Conservation (phyloP, 2,329 filamentous ascomycete species). For the Talaromyces funiculosus region DNA sequence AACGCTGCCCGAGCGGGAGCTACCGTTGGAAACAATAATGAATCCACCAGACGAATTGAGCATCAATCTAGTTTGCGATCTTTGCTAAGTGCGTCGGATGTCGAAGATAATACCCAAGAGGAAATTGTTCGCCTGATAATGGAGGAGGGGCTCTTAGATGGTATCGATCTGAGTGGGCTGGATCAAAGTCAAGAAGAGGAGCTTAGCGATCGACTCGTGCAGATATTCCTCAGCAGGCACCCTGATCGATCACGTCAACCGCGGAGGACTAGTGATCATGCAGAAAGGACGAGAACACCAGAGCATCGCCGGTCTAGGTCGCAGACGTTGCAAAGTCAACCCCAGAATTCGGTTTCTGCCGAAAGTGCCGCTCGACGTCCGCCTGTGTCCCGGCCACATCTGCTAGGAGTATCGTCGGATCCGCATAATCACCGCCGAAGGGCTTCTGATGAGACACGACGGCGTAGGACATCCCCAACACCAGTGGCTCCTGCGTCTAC, state of each 20-base stretch:
- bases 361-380: slow-evolving; percentile 22
- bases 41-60: slow-evolving; percentile 59
- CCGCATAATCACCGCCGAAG: slow-evolving; percentile 28
- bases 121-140: slow-evolving; percentile 87
- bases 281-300: slow-evolving; percentile 21
- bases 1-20: slow-evolving; percentile 16
- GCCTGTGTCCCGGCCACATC: slow-evolving; percentile 28
- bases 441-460: slow-evolving; percentile 30
- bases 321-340: slow-evolving; percentile 25
- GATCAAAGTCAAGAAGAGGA: slow-evolving; percentile 81
- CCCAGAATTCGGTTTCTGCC: slow-evolving; percentile 16
- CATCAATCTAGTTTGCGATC: slow-evolving; percentile 87
- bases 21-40: slow-evolving; percentile 25
- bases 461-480: slow-evolving; percentile 31
- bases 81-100: slow-evolving; percentile 71
- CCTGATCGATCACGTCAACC: slow-evolving; percentile 34
- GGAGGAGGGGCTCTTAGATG: slow-evolving; percentile 79
- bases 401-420: slow-evolving; percentile 27
- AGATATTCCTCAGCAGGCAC: slow-evolving; percentile 76
- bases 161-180: slow-evolving; percentile 81
- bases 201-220: slow-evolving; percentile 82
- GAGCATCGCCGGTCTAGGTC: slow-evolving; percentile 27
- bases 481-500: slow-evolving; percentile 28
- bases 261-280: slow-evolving; percentile 32
- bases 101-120: slow-evolving; percentile 67